Base-by-base conservation (phyloP, 2,329 filamentous ascomycete species). In the Lecanoromycetidae sp. region DNA sequence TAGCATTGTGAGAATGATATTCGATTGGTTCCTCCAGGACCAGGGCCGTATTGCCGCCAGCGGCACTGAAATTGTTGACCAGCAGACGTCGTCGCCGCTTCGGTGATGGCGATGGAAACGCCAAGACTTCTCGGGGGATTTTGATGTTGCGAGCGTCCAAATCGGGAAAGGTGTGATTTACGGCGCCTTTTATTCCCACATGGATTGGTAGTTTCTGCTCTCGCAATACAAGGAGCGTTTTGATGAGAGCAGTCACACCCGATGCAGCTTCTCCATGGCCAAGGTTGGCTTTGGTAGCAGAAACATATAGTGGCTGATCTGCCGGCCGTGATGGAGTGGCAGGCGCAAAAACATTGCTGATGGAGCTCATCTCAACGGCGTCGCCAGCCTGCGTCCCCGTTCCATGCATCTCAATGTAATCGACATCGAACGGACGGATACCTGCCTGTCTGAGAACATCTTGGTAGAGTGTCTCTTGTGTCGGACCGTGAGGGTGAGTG, bases 231-330 rank as follows among this genome's bases (percentile, higher is more conserved):
- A 66, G 46, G 1, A 46, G 13, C 6, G 13, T 34, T n/a, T 55
- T 55, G 34, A 54, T 52, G 8, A 55, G 23, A 13, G 52, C 45
- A 13, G 44, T 51, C 15, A 55, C 39, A 4, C 50, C 52, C 3
- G 52, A 34, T 2, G 48, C 55, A 20, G 58, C 56, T 51, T 66
- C 65, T 7, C 54, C 70, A 58, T 82, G 77, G 0, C 79, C 78
- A 2, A 83, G 63, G 37, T 81, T 82, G 2, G 76, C 71, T 55
- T 84, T 83, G 7, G 77, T 70, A 0, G 79, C 69, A 4, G 80
- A 80, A 0, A 83, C 63, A 54, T 74, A 74, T 1, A 84, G 65
- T 0, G 77, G 74, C 26, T 68, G 55, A 12, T 66, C 58, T 7
- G 65, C 25, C 61, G 65, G 41, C 30, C 67, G 65, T 52, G 71